Evolutionary conservation across 352 stramenopile species (phyloP), one percentile per base, ranked within the genome.

Genomic region (Globisporangium nagaii): DNA sequence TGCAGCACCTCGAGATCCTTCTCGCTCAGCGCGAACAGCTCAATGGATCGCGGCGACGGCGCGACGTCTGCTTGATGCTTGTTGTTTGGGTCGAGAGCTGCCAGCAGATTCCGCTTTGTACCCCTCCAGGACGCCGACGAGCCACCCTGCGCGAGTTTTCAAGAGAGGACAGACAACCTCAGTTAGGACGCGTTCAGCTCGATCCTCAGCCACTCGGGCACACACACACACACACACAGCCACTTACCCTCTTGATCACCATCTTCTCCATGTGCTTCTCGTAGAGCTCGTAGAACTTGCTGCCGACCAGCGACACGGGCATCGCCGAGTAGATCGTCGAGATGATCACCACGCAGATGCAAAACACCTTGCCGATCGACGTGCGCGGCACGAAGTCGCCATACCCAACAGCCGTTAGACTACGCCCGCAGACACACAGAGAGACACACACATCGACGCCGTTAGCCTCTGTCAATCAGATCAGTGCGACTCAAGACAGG

Each of bases 301-400:
- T 73, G 12, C 82, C 82, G 15, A 92, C 78, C 8, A 92, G 59
- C 4, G 75, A 86, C 22, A 92, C 51, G 12, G 82, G 82, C 82
- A 90, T 92, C 0, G 82, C 73, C 7, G 77, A 87, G 56, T 90
- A 90, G 54, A 77, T 85, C 9, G 75, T 80, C 12, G 69, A 69
- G 39, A 77, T 63, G 32, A 92, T 68, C 22, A 79, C 76, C n/a
- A 86, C 70, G 40, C 78, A 66, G 10, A 92, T 79, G 35, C 60
- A 70, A 27, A 92, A 83, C 19, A 88, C 56, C 12, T 81, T 75
- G 17, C 82, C 82, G 12, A 93, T 65, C 12, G 75, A 60, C 11
- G 82, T 90, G 11, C 79, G 71, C 4, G 78, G 64, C 8, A 73
- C 53, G 27, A 90, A 57, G 30, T 93, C 82, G n/a, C 82, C 82